Conservation (phyloP, 2,329 filamentous ascomycete genomes). For the Graphilbum fragrans region DNA sequence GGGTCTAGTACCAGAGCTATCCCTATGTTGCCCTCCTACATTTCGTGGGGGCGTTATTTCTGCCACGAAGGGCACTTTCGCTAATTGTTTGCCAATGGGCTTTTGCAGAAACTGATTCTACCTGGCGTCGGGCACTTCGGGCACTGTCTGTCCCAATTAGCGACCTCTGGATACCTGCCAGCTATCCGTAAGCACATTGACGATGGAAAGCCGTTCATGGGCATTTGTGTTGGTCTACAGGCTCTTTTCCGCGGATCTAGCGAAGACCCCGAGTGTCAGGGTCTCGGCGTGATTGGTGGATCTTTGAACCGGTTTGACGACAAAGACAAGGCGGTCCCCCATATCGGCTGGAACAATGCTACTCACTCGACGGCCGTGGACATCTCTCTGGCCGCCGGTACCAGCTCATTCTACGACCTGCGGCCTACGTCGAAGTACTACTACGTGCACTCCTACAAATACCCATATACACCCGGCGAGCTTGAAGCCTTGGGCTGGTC, state of each 20-base stretch:
- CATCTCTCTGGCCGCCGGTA: not conserved
- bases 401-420: conserved; percentile 58
- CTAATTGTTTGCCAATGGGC: not conserved
- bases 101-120: conserved; percentile 73
- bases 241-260: conserved; percentile 77
- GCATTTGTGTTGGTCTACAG: conserved; percentile 90
- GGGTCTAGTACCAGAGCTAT: not conserved
- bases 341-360: conserved; percentile 97
- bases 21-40: too few relatives aligned
- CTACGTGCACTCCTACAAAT: conserved; percentile 93
- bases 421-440: conserved; percentile 86
- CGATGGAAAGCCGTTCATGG: conserved; percentile 94
- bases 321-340: conserved; percentile 77
- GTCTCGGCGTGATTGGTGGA: conserved; percentile 63
- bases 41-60: too few relatives aligned
- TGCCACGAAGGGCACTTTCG: not conserved
- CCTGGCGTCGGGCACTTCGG: conserved; percentile 97
- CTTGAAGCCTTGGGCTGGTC: conserved; percentile 78
- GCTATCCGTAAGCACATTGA: conserved; percentile 74
- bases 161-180: conserved; percentile 69
- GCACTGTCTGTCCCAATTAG: conserved; percentile 80
- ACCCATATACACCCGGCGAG: conserved; percentile 58
- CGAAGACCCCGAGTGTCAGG: conserved; percentile 60
- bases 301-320: conserved; percentile 67
- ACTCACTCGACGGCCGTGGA: conserved; percentile 34